These are phyloP conservation scores for Tritrichomonas musculus DNA, from an alignment of 208 protist genomes.

Conservation along the genomic window DNA sequence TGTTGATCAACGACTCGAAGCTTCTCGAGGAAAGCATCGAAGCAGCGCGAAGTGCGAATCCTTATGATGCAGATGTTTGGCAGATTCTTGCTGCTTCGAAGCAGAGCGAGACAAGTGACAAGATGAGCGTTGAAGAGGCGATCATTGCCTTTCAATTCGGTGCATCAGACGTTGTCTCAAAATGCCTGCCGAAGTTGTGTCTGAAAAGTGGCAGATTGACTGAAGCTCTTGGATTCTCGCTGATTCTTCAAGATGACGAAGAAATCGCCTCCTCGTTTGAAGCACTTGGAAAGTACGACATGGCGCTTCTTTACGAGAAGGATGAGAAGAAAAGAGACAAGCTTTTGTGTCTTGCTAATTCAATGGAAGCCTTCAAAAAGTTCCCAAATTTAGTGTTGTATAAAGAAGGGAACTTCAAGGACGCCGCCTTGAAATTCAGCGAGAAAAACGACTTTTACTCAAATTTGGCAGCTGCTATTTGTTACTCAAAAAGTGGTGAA, in stretches of 20 bases:
- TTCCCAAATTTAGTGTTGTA: neutral
- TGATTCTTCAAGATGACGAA: neutral
- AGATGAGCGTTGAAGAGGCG: neutral
- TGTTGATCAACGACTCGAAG: neutral
- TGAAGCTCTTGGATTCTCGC: neutral
- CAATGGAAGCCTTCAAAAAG: neutral
- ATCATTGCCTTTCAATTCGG: neutral
- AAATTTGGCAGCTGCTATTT: too few relatives aligned
- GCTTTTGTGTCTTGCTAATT: neutral
- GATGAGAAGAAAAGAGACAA: neutral
- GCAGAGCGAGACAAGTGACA: neutral
- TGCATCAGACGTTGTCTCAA: neutral
- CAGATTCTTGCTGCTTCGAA: neutral
- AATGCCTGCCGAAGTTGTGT: neutral
- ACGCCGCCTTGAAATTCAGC: neutral
- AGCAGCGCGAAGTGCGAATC: neutral
- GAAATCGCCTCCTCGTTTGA: neutral
- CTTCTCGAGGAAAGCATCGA: neutral
- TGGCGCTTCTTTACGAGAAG: neutral
- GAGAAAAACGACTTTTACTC: neutral
- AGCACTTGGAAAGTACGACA: neutral
- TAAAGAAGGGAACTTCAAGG: neutral
- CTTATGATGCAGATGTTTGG: conserved; percentile 20
- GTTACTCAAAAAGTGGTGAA: neutral
- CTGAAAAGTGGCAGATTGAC: neutral